Conservation (phyloP, 768 basidiomycete species). For the Psilocybe cubensis region DNA sequence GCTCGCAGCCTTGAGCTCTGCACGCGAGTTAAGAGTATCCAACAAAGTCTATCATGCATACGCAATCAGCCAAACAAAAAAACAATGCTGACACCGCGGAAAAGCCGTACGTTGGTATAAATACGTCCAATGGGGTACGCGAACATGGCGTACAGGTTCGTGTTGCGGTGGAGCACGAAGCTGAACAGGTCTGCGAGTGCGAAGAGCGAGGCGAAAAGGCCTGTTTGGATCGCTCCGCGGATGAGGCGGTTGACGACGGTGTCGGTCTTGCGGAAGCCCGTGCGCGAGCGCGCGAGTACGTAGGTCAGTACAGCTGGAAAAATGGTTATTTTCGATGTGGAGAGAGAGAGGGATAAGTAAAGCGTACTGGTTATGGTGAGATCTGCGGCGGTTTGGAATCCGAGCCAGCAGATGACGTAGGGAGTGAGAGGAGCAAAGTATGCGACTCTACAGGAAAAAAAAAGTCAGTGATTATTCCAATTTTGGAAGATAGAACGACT, state of each 20-base stretch:
- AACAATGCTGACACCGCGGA: constrained; percentile 27
- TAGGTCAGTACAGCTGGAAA: constrained; percentile 25
- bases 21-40: constrained; percentile 47
- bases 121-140: constrained; percentile 41
- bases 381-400: constrained; percentile 48
- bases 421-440: constrained; percentile 41
- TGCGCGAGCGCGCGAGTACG: constrained; percentile 44
- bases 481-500: constrained; percentile 35
- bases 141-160: constrained; percentile 38
- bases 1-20: constrained; percentile 29
- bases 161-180: constrained; percentile 37
- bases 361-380: constrained; percentile 45
- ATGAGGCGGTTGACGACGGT: constrained; percentile 56
- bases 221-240: constrained; percentile 58
- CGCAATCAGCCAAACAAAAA: constrained; percentile 23
- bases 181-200: constrained; percentile 52
- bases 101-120: constrained; percentile 52
- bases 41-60: constrained; percentile 37
- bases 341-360: background rate
- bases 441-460: constrained; percentile 35
- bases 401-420: constrained; percentile 52
- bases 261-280: constrained; percentile 56
- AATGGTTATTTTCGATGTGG: background rate
- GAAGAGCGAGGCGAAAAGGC: constrained; percentile 55
- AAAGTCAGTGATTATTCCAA: background rate